These are phyloP conservation scores for Neoboletus brunneissimus DNA, from an alignment of 768 basidiomycete genomes.

Conservation along the genomic window DNA sequence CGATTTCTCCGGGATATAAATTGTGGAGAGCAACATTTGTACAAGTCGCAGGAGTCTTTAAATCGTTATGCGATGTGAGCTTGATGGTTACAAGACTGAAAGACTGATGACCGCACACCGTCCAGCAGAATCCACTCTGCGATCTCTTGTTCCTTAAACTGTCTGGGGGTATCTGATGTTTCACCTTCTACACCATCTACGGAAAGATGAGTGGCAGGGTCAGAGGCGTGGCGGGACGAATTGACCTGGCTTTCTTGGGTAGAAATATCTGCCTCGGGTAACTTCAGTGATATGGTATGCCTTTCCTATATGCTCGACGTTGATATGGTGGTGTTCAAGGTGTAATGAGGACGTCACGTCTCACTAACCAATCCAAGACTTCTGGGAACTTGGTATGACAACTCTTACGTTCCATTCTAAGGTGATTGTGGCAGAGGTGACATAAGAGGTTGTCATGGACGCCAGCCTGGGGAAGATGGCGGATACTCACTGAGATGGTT, in stretches of 20 bases:
- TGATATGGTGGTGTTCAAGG: not conserved
- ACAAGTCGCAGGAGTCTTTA: slow-evolving; percentile 87
- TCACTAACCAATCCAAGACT: slow-evolving; percentile 79
- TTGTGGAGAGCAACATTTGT: slow-evolving; percentile 90
- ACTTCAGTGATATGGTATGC: slow-evolving; percentile 78
- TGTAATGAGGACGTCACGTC: not conserved
- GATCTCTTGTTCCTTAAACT: slow-evolving; percentile 71
- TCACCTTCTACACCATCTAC: slow-evolving; percentile 65
- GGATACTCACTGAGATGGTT: slow-evolving; percentile 50
- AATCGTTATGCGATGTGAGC: slow-evolving; percentile 5
- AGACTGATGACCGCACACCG: slow-evolving; percentile 49
- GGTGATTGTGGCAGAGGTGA: not conserved
- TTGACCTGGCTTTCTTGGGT: slow-evolving; percentile 59
- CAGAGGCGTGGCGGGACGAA: not conserved
- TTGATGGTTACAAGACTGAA: slow-evolving; percentile 3
- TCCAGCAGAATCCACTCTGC: slow-evolving; percentile 91
- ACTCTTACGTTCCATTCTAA: slow-evolving; percentile 79
- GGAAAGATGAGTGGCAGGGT: not conserved
- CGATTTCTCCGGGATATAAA: slow-evolving; percentile 77
- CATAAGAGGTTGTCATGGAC: slow-evolving; percentile 10
- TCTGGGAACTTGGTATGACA: slow-evolving; percentile 76
- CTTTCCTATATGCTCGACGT: slow-evolving; percentile 49
- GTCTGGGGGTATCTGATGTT: slow-evolving; percentile 54
- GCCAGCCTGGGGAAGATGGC: not conserved
- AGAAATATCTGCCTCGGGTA: slow-evolving; percentile 70